Evolutionary conservation across 2,329 filamentous ascomycete genomes (phyloP).

Genomic region (Ophiostoma pallidulum): DNA sequence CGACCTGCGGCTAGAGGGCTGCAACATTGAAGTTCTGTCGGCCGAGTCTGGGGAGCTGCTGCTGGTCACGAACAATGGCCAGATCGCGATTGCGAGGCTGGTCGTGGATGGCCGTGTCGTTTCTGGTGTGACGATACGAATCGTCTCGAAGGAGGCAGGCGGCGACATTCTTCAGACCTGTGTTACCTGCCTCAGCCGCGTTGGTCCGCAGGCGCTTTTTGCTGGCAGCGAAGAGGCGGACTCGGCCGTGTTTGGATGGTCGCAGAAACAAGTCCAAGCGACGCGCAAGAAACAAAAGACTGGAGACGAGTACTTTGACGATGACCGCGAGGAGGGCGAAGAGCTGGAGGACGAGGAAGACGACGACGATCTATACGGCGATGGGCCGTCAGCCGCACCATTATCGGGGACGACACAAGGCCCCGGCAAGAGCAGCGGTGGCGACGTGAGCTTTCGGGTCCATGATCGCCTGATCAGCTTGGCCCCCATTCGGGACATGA

Average conservation of each 20-base stretch:
- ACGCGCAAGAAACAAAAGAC: constrained; percentile 52
- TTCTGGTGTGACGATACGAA: constrained; percentile 68
- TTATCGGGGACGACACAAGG: constrained; percentile 25
- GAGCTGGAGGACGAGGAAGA: constrained; percentile 38
- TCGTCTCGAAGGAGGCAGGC: constrained; percentile 53
- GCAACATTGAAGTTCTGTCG: constrained; percentile 65
- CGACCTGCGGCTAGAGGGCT: constrained; percentile 70
- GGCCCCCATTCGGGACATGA: constrained; percentile 68
- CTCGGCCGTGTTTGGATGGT: constrained; percentile 74
- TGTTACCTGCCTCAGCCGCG: constrained; percentile 58
- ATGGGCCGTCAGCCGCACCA: constrained; percentile 32
- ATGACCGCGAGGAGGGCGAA: constrained; percentile 35
- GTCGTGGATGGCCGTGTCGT: constrained; percentile 84
- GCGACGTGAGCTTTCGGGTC: constrained; percentile 62
- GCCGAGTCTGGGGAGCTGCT: constrained; percentile 73
- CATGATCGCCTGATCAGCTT: constrained; percentile 71
- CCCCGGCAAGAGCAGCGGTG: constrained; percentile 33
- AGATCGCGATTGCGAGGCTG: constrained; percentile 68
- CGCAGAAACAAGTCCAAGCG: constrained; percentile 50
- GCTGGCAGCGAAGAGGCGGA: constrained; percentile 77
- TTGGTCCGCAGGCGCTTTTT: constrained; percentile 66
- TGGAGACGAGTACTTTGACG: constrained; percentile 39
- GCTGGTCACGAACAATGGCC: constrained; percentile 68
- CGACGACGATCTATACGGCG: constrained; percentile 57
- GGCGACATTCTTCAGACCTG: constrained; percentile 51